These are phyloP conservation scores for Strobilomyces dryophilus DNA, from an alignment of 768 basidiomycete genomes.

Conservation along the genomic window DNA sequence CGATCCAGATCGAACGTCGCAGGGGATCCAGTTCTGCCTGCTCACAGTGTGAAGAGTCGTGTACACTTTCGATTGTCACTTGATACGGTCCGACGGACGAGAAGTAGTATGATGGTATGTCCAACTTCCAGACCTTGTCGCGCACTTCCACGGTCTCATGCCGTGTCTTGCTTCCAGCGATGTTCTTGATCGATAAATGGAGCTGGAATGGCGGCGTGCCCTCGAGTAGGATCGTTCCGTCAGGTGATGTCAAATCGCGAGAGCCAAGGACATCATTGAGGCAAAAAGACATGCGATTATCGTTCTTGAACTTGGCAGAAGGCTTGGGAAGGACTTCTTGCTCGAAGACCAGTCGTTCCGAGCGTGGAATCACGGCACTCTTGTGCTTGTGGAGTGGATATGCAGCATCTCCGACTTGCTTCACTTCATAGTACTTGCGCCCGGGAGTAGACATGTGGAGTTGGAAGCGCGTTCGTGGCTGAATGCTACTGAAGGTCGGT, in stretches of 20 bases:
- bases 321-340: slow-evolving; percentile 83
- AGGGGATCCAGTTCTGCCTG: slow-evolving; percentile 63
- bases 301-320: slow-evolving; percentile 70
- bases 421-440: slow-evolving; percentile 85
- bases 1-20: slow-evolving; percentile 68
- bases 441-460: slow-evolving; percentile 75
- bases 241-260: slow-evolving; percentile 45
- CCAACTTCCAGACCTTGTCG: slow-evolving; percentile 62
- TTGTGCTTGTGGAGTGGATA: slow-evolving; percentile 74
- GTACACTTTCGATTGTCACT: slow-evolving; percentile 71
- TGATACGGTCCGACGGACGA: slow-evolving; percentile 77
- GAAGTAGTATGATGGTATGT: slow-evolving; percentile 68
- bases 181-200: slow-evolving; percentile 68
- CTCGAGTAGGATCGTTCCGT: slow-evolving; percentile 60
- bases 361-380: slow-evolving; percentile 59
- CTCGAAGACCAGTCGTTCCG: slow-evolving; percentile 70
- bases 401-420: slow-evolving; percentile 80
- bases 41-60: slow-evolving; percentile 80
- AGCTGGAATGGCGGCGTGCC: slow-evolving; percentile 87
- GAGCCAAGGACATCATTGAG: slow-evolving; percentile 63
- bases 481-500: slow-evolving; percentile 81
- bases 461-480: slow-evolving; percentile 74
- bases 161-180: slow-evolving; percentile 65
- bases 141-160: slow-evolving; percentile 50
- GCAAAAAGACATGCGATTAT: slow-evolving; percentile 68